phyloP scores from a whole-genome alignment of 2,329 filamentous ascomycete species.

The Tolypocladium pustulatum region DNA sequence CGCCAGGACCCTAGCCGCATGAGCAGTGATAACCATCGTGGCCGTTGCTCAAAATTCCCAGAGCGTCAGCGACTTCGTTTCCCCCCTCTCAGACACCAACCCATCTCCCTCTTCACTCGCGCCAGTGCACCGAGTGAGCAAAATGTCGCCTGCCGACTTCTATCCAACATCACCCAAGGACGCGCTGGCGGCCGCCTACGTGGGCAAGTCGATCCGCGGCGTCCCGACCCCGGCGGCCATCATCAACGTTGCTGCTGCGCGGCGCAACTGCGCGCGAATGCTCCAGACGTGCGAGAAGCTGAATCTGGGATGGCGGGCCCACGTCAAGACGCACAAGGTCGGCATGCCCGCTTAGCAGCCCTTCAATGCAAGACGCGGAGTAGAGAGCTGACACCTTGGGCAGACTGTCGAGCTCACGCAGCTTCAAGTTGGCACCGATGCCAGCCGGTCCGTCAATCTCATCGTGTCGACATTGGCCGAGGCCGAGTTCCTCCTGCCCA shows the following conservation, averaged over 20 bases:
- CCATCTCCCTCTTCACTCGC: background rate
- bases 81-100: background rate
- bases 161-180: conserved; percentile 14
- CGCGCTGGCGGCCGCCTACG: conserved; percentile 13
- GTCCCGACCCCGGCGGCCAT: conserved; percentile 58
- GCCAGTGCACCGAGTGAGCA: background rate
- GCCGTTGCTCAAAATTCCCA: background rate
- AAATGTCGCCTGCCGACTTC: conserved; percentile 11
- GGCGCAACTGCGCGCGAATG: conserved; percentile 62
- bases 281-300: conserved; percentile 49
- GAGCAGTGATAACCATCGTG: background rate
- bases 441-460: conserved; percentile 41
- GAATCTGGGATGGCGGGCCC: conserved; percentile 58
- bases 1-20: background rate
- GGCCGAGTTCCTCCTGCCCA: conserved; percentile 53
- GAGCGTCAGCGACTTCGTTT: background rate
- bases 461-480: conserved; percentile 68
- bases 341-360: background rate
- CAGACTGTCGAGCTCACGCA: conserved; percentile 56
- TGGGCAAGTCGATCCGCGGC: conserved; percentile 49
- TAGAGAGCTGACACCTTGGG: background rate
- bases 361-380: background rate
- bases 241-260: conserved; percentile 55
- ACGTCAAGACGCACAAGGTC: conserved; percentile 79
- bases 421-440: conserved; percentile 55